These are phyloP conservation scores for Orychophragmus violaceus DNA, from an alignment of 345 rosid species.

Conservation along the genomic window DNA sequence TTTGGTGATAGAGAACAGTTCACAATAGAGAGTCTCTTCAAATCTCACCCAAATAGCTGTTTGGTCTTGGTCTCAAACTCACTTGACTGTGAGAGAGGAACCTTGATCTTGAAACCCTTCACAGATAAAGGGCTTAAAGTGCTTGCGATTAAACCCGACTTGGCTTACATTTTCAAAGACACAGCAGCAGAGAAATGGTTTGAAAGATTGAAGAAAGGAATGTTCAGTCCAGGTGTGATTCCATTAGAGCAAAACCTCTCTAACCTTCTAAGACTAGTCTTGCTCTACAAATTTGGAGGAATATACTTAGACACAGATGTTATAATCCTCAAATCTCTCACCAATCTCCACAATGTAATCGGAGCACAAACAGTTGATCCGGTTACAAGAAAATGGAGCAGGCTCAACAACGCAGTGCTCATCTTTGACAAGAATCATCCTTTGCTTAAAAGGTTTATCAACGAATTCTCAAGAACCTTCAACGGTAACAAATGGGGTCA, in stretches of 20 bases:
- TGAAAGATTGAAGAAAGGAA: constrained; percentile 44
- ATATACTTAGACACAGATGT: constrained; percentile 76
- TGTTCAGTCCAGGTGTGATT: constrained; percentile 63
- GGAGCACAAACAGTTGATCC: constrained; percentile 74
- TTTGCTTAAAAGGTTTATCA: constrained; percentile 57
- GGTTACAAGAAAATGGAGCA: constrained; percentile 64
- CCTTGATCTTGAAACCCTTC: constrained; percentile 41
- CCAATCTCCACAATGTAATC: constrained; percentile 45
- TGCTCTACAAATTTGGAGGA: constrained; percentile 82
- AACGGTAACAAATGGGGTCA: constrained; percentile 97
- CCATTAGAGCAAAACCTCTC: constrained; percentile 89
- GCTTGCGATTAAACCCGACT: constrained; percentile 61
- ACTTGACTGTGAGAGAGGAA: constrained; percentile 54
- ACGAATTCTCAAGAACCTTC: constrained; percentile 74
- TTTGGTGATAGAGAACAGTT: constrained; percentile 58
- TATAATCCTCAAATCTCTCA: constrained; percentile 45
- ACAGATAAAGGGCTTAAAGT: constrained; percentile 43
- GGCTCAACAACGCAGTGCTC: constrained; percentile 82
- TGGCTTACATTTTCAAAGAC: constrained; percentile 45
- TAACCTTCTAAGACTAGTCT: constrained; percentile 62
- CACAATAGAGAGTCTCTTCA: constrained; percentile 58
- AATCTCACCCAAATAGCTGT: constrained; percentile 51
- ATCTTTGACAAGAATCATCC: constrained; percentile 76
- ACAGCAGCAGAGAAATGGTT: constrained; percentile 74
- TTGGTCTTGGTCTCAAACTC: constrained; percentile 69